Conservation (phyloP, 176 grass and related monocot species). For the Oryza coarctata region DNA sequence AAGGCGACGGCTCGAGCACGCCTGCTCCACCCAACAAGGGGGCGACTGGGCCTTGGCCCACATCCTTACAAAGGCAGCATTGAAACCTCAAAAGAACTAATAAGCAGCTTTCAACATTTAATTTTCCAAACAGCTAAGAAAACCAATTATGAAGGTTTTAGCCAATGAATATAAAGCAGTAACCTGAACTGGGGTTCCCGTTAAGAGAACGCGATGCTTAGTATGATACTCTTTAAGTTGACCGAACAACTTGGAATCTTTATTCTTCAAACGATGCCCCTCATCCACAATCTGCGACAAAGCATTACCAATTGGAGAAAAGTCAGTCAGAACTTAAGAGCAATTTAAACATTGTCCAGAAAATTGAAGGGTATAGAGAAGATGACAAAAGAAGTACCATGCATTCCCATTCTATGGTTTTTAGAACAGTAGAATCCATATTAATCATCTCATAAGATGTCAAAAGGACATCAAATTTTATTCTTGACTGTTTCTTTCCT, state of each 20-base stretch:
- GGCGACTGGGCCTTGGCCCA: too few relatives aligned
- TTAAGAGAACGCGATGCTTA: conserved; percentile 94
- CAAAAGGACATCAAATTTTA: conserved; percentile 98
- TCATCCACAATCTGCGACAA: conserved; percentile 88
- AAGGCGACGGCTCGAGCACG: too few relatives aligned
- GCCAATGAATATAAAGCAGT: conserved; percentile 22
- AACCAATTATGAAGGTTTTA: neutral
- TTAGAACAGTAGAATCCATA: conserved; percentile 88
- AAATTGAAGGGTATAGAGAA: neutral
- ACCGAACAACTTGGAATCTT: conserved; percentile 96
- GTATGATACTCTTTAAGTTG: conserved; percentile 95
- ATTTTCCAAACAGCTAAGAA: conserved; percentile 8
- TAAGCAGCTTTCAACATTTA: conserved; percentile 8
- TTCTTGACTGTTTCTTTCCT: conserved; percentile 74
- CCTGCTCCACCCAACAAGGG: too few relatives aligned
- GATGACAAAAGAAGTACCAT: conserved; percentile 62
- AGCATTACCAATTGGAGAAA: conserved; percentile 16
- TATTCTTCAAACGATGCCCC: conserved; percentile 96
- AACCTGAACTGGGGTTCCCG: conserved; percentile 98
- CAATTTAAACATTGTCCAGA: conserved; percentile 7
- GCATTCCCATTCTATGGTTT: conserved; percentile 94
- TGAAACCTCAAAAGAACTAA: neutral
- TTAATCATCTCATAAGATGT: conserved; percentile 99
- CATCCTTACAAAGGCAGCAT: too few relatives aligned
- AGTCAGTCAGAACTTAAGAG: conserved; percentile 17